Percentiles rank a stretch among this genome's conserved stretches.
Conservation (phyloP, 495 filamentous ascomycete species). For the Penicillium daleae region DNA sequence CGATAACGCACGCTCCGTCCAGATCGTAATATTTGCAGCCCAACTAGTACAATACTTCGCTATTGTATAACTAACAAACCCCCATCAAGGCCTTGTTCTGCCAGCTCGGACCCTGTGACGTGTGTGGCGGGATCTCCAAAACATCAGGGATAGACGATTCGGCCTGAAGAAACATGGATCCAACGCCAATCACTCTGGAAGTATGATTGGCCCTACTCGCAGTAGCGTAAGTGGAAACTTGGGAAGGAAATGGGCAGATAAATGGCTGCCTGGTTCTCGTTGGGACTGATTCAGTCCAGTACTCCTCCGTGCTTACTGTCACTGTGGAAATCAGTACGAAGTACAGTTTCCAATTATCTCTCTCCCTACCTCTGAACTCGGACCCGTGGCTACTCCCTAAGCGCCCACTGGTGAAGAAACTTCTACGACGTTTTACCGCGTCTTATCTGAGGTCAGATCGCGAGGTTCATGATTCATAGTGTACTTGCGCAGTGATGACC, state of each 20-base stretch:
- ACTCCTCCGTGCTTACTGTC: not conserved
- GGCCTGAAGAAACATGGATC: slow-evolving; percentile 1
- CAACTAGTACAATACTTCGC: not conserved
- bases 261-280: slow-evolving; percentile 3
- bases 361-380: not conserved
- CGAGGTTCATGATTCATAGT: not conserved
- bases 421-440: not conserved
- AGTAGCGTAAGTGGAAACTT: not conserved
- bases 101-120: slow-evolving; percentile 1
- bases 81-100: not conserved
- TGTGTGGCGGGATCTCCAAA: slow-evolving; percentile 2
- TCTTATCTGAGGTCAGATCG: slow-evolving; percentile 10
- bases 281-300: not conserved
- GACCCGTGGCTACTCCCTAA: too few species aligned
- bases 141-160: not conserved
- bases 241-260: not conserved
- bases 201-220: not conserved
- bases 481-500: not conserved
- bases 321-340: not conserved
- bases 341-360: not conserved
- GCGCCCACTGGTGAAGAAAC: not conserved
- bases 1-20: not conserved
- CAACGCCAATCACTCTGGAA: not conserved
- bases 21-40: not conserved
- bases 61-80: not conserved